Conservation (phyloP, 2,329 filamentous ascomycete genomes). For the Escovopsis sp. region DNA sequence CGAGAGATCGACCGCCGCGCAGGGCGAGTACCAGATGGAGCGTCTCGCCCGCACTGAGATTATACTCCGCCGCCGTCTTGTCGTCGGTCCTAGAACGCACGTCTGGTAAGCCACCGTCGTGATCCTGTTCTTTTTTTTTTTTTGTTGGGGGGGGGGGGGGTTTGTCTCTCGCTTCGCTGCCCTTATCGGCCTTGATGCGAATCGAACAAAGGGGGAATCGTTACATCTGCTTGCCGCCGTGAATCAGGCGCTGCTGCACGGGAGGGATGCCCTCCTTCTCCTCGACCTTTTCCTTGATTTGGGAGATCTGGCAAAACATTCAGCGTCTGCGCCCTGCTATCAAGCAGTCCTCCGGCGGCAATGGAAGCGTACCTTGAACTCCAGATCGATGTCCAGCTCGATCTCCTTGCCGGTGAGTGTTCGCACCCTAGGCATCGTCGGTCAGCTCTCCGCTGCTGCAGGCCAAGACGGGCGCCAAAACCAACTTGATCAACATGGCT, state of each 20-base stretch:
- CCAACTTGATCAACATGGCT: constrained; percentile 38
- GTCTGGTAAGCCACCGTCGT: neutral
- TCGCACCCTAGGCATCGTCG: constrained; percentile 53
- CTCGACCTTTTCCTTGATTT: constrained; percentile 98
- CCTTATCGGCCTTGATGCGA: no score
- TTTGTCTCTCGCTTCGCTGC: no score
- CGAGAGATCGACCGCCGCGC: constrained; percentile 48
- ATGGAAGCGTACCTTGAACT: constrained; percentile 59
- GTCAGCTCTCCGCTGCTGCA: constrained; percentile 10
- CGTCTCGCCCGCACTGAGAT: constrained; percentile 80
- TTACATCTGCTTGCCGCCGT: constrained; percentile 95
- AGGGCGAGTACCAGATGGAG: constrained; percentile 92
- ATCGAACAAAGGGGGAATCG: constrained; percentile 8
- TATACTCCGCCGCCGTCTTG: constrained; percentile 82
- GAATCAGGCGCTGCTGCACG: constrained; percentile 91
- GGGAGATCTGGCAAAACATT: constrained; percentile 49
- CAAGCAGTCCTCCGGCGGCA: neutral
- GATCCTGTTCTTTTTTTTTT: neutral
- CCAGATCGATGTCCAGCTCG: constrained; percentile 88
- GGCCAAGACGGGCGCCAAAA: neutral
- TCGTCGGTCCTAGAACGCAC: constrained; percentile 62
- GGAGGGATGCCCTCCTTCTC: constrained; percentile 98
- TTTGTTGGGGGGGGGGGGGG: no score
- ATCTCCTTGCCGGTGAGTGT: constrained; percentile 98
- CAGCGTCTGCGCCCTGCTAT: neutral